phyloP scores from a whole-genome alignment of 495 filamentous ascomycete species.

The Trichoderma virens region DNA sequence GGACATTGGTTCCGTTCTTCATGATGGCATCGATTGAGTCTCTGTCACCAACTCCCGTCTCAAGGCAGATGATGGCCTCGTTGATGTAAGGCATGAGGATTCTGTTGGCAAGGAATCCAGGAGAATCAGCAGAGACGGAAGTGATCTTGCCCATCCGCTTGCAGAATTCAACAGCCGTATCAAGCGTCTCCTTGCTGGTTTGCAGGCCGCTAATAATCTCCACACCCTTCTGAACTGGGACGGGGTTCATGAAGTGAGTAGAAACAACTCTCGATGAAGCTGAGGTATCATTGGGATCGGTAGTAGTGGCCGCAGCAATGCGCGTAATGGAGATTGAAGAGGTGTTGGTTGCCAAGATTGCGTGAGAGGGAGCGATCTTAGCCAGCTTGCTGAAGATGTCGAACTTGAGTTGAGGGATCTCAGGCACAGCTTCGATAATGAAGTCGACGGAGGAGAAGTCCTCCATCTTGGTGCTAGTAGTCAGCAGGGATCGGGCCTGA shows the following conservation, averaged over 20 bases:
- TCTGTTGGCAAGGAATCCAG: slow-evolving; percentile 91
- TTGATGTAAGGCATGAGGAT: slow-evolving; percentile 99
- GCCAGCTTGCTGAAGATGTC: slow-evolving; percentile 82
- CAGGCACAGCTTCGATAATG: slow-evolving; percentile 94
- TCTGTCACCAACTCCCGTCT: slow-evolving; percentile 79
- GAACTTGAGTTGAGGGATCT: slow-evolving; percentile 80
- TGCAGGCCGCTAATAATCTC: slow-evolving; percentile 95
- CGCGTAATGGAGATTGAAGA: slow-evolving; percentile 95
- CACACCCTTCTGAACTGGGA: slow-evolving; percentile 93
- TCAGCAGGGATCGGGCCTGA: slow-evolving; percentile 57
- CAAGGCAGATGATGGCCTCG: slow-evolving; percentile 92
- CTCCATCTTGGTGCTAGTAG: slow-evolving; percentile 64
- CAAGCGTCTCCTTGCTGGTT: slow-evolving; percentile 72
- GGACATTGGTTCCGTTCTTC: slow-evolving; percentile 98
- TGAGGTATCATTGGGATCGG: slow-evolving; percentile 67
- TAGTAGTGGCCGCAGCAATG: slow-evolving; percentile 78
- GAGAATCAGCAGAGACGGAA: slow-evolving; percentile 77
- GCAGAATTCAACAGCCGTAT: slow-evolving; percentile 79
- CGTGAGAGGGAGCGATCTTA: slow-evolving; percentile 72
- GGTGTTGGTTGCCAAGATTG: slow-evolving; percentile 94
- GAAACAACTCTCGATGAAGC: slow-evolving; percentile 83
- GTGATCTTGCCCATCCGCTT: slow-evolving; percentile 89
- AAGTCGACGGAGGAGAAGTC: slow-evolving; percentile 84
- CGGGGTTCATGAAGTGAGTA: slow-evolving; percentile 99
- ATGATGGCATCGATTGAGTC: slow-evolving; percentile 96